Conservation (phyloP, 495 filamentous ascomycete genomes). For the Penicillium fimorum region DNA sequence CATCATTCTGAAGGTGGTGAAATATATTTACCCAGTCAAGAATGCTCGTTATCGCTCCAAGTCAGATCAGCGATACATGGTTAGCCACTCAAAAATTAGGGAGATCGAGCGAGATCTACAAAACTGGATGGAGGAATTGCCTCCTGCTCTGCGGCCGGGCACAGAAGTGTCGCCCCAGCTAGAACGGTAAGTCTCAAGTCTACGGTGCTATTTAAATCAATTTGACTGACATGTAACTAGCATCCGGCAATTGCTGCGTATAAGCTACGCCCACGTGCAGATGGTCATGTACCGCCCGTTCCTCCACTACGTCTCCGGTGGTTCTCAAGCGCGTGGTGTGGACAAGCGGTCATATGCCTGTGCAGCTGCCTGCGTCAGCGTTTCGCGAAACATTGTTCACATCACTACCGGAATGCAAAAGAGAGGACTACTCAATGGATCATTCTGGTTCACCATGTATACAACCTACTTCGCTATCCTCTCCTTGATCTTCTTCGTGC, state of each 20-base stretch:
- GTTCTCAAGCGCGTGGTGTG: conserved; percentile 61
- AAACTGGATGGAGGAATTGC: conserved; percentile 78
- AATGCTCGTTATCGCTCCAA: conserved; percentile 50
- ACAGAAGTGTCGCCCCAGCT: conserved; percentile 70
- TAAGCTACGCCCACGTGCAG: conserved; percentile 87
- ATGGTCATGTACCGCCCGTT: conserved; percentile 96
- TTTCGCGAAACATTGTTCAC: conserved; percentile 91
- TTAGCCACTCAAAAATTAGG: conserved; percentile 83
- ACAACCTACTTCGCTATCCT: conserved; percentile 94
- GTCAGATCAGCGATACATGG: conserved; percentile 68
- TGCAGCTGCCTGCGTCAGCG: conserved; percentile 86
- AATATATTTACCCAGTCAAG: conserved; percentile 88
- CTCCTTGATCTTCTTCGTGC: conserved; percentile 81
- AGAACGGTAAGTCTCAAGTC: conserved; percentile 61
- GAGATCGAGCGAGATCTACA: conserved; percentile 88
- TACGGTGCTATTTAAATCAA: background rate
- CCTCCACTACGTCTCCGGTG: conserved; percentile 85
- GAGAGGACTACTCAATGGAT: conserved; percentile 75
- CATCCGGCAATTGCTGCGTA: conserved; percentile 80
- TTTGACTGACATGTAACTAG: conserved; percentile 40
- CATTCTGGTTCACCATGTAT: conserved; percentile 97
- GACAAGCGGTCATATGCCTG: conserved; percentile 89
- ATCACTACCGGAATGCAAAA: conserved; percentile 88
- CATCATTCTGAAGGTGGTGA: conserved; percentile 81
- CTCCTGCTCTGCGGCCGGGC: conserved; percentile 69